Conservation (phyloP, 2,329 filamentous ascomycete genomes). For the Parastagonospora avenae region DNA sequence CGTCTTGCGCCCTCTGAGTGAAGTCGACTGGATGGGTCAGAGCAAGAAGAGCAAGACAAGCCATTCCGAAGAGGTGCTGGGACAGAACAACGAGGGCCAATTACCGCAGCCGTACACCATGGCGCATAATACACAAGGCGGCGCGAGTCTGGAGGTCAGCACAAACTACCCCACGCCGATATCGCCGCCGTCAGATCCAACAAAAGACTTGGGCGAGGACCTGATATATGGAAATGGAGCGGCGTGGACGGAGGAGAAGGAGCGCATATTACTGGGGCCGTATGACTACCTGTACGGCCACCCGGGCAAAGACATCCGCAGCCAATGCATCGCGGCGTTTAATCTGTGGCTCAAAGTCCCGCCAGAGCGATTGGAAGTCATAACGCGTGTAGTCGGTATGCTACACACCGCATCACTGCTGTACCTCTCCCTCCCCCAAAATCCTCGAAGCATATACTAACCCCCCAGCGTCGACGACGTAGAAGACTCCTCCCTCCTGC, state of each 20-base stretch:
- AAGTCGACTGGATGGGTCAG: conserved; percentile 47
- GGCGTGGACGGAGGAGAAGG: conserved; percentile 75
- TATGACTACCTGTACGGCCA: conserved; percentile 80
- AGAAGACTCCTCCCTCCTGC: conserved; percentile 77
- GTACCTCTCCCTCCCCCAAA: conserved; percentile 27
- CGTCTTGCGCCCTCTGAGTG: conserved; percentile 45
- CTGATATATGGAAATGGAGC: conserved; percentile 49
- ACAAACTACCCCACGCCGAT: conserved; percentile 37
- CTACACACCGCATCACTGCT: conserved; percentile 83
- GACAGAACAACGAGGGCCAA: conserved; percentile 4
- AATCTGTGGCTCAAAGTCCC: conserved; percentile 81
- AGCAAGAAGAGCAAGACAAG: conserved; percentile 46
- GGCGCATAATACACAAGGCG: conserved; percentile 6
- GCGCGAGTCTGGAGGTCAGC: conserved; percentile 14
- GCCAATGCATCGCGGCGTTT: conserved; percentile 79
- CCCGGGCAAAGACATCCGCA: conserved; percentile 83
- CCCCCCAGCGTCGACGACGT: conserved; percentile 74
- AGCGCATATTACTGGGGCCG: conserved; percentile 76
- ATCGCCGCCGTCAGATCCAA: conserved; percentile 30
- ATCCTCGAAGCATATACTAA: background rate
- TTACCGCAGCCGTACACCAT: conserved; percentile 15
- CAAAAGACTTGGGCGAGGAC: conserved; percentile 41
- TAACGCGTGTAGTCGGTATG: conserved; percentile 82
- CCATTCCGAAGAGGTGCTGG: conserved; percentile 25
- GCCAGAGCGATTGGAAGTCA: conserved; percentile 69